Conservation (phyloP, 129 eudicot species). For the Chrysanthemum lavandulifolium region DNA sequence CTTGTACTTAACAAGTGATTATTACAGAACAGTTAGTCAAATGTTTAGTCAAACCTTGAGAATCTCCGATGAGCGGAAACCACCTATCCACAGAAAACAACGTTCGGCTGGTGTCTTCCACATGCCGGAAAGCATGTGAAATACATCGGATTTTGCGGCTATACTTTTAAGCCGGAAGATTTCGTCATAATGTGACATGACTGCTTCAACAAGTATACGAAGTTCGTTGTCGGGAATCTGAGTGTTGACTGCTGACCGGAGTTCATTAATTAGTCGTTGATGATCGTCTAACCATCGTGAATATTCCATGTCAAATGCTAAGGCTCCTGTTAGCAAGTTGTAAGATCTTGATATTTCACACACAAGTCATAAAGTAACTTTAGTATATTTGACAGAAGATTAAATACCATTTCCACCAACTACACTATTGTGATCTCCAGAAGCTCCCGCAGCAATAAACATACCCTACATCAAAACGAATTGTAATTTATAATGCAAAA, state of each 20-base stretch:
- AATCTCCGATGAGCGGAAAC: conserved; percentile 91
- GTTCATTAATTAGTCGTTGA: conserved; percentile 73
- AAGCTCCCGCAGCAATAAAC: conserved; percentile 43
- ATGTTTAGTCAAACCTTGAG: conserved; percentile 66
- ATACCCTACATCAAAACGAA: conserved; percentile 43
- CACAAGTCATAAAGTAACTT: background rate
- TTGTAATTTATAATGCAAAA: background rate
- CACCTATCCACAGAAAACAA: conserved; percentile 99
- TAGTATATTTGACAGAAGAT: background rate
- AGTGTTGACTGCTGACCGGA: conserved; percentile 69
- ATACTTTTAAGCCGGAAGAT: conserved; percentile 67
- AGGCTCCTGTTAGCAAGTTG: conserved; percentile 52
- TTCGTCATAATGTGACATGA: conserved; percentile 86
- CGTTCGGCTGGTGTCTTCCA: conserved; percentile 99
- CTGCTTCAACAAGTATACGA: conserved; percentile 70
- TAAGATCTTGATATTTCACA: background rate
- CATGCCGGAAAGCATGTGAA: conserved; percentile 99
- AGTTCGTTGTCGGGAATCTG: conserved; percentile 65
- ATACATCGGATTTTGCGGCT: conserved; percentile 77
- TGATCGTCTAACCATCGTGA: conserved; percentile 91
- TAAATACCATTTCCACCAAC: conserved; percentile 48
- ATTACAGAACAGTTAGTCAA: background rate
- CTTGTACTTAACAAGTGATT: background rate
- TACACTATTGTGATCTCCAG: conserved; percentile 50
- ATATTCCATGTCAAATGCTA: conserved; percentile 85